phyloP scores from a whole-genome alignment of 1,284 basidiomycete species.

The Neotropicomus parvogracilis region DNA sequence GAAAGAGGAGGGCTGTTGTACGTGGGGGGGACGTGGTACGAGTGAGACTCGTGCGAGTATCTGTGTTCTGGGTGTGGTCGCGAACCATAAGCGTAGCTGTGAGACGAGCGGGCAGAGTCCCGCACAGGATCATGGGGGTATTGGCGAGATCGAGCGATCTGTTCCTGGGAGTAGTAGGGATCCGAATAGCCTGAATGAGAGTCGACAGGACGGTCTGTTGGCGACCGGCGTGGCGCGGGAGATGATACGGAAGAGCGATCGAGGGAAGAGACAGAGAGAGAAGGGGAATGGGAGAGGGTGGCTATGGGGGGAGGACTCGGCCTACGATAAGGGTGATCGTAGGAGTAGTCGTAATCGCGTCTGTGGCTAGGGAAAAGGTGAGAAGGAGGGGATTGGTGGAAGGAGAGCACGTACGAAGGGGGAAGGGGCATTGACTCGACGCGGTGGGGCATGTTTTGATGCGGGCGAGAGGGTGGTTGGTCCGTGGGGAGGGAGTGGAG shows the following conservation, averaged over 20 bases:
- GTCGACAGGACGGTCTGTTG: conserved; percentile 26
- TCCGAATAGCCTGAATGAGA: conserved; percentile 30
- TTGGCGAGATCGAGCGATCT: conserved; percentile 31
- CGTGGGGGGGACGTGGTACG: conserved; percentile 26
- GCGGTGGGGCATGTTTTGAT: conserved; percentile 32
- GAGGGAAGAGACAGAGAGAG: conserved; percentile 54
- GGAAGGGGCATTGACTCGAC: conserved; percentile 32
- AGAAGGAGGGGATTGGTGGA: conserved; percentile 9
- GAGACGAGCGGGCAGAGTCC: conserved; percentile 32
- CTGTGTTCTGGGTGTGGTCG: conserved; percentile 29
- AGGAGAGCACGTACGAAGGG: conserved; percentile 28
- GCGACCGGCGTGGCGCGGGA: conserved; percentile 44
- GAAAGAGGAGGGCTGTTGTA: conserved; percentile 32
- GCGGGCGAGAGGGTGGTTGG: conserved; percentile 7
- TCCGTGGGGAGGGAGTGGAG: conserved; percentile 5
- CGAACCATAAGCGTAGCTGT: conserved; percentile 31
- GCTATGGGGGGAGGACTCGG: conserved; percentile 55
- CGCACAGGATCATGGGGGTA: conserved; percentile 36
- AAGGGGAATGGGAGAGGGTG: conserved; percentile 57
- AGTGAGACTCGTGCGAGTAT: conserved; percentile 34
- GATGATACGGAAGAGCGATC: conserved; percentile 59
- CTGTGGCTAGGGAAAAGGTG: conserved; percentile 34
- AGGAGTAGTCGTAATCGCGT: conserved; percentile 38
- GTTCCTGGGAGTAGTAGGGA: conserved; percentile 34
- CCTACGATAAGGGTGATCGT: conserved; percentile 41